Percentiles rank a stretch among this genome's conserved stretches.
Conservation (phyloP, 345 rosid genomes). For the Euphorbia peplus region DNA sequence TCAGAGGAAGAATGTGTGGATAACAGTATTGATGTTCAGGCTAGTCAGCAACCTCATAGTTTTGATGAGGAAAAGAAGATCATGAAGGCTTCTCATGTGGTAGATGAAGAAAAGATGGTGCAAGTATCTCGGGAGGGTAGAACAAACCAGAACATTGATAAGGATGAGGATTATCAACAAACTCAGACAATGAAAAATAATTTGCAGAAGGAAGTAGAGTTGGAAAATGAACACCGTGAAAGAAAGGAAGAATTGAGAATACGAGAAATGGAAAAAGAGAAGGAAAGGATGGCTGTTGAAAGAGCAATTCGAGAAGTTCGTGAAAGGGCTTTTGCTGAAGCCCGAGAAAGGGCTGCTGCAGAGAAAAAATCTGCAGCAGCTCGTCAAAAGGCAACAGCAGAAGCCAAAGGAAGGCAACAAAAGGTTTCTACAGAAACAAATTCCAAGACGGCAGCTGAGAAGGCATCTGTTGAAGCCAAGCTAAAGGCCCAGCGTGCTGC, state of each 20-base stretch:
- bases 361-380: constrained; percentile 67
- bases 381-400: constrained; percentile 49
- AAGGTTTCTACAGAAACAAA: constrained; percentile 48
- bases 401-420: constrained; percentile 50
- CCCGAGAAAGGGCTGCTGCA: constrained; percentile 66
- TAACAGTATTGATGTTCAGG: constrained; percentile 24
- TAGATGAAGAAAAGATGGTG: constrained; percentile 28
- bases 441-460: constrained; percentile 38
- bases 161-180: constrained; percentile 36
- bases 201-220: constrained; percentile 39
- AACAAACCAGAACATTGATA: constrained; percentile 24
- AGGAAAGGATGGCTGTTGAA: constrained; percentile 77
- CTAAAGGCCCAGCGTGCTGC: constrained; percentile 87
- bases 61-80: constrained; percentile 34
- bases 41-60: constrained; percentile 28
- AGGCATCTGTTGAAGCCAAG: constrained; percentile 61
- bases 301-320: constrained; percentile 95
- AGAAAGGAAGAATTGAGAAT: constrained; percentile 52
- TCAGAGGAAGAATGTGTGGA: constrained; percentile 31
- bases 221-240: constrained; percentile 29
- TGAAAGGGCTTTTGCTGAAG: constrained; percentile 90
- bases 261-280: constrained; percentile 55
- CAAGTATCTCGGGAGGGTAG: constrained; percentile 25
- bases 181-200: constrained; percentile 39
- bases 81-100: constrained; percentile 18